phyloP scores from a whole-genome alignment of 306 rosid species.

The Mimosa pudica region DNA sequence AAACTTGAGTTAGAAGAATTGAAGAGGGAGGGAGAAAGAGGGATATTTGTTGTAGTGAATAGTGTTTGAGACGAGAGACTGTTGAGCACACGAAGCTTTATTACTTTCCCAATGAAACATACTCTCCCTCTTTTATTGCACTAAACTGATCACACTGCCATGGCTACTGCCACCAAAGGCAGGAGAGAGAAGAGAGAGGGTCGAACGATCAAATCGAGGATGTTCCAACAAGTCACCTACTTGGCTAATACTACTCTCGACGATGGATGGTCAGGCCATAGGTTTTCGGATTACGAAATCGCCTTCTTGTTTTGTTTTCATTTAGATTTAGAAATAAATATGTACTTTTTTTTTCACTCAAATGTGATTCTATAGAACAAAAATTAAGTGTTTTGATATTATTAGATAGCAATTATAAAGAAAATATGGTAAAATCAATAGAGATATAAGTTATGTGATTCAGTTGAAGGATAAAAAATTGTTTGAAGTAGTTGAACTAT shows the following conservation, averaged over 20 bases:
- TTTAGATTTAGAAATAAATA: background rate
- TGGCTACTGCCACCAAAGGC: constrained; percentile 54
- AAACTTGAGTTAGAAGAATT: background rate
- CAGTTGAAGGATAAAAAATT: too few relatives aligned
- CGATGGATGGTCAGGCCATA: constrained; percentile 23
- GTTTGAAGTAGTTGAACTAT: too few relatives aligned
- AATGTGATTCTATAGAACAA: too few relatives aligned
- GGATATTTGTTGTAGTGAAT: background rate
- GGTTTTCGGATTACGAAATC: constrained; percentile 48
- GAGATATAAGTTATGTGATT: too few relatives aligned
- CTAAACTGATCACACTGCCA: constrained; percentile 67
- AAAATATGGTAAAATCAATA: too few relatives aligned
- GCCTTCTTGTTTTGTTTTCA: constrained; percentile 2
- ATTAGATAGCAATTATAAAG: too few relatives aligned
- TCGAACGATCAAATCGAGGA: constrained; percentile 81
- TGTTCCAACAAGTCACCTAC: constrained; percentile 44
- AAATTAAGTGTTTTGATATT: too few relatives aligned
- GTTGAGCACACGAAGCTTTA: constrained; percentile 44
- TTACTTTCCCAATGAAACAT: constrained; percentile 89
- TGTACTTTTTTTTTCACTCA: too few relatives aligned
- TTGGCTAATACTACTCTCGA: constrained; percentile 21
- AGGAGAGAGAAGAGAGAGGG: constrained; percentile 27
- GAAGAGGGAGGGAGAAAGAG: background rate
- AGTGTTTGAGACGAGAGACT: constrained; percentile 7
- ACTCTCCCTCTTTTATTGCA: constrained; percentile 61